phyloP scores from a whole-genome alignment of 2,329 filamentous ascomycete genomes.

The Penicillium freii region DNA sequence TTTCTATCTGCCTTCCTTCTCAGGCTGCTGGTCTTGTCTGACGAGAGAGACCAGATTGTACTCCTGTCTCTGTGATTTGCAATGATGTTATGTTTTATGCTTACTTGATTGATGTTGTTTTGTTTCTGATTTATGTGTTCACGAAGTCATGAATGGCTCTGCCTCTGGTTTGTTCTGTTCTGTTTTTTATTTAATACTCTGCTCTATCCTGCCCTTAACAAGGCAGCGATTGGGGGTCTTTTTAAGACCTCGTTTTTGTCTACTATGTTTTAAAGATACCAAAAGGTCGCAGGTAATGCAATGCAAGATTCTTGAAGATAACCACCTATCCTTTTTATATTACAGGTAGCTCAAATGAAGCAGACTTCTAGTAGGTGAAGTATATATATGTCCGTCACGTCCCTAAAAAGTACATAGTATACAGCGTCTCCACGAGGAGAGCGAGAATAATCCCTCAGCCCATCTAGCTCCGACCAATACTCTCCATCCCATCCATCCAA shows the following conservation, averaged over 20 bases:
- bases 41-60: conserved; percentile 1
- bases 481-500: conserved; percentile 77
- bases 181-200: background rate
- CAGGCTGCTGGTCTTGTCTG: conserved; percentile 16
- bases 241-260: background rate
- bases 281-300: background rate
- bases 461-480: conserved; percentile 50
- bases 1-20: background rate
- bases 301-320: background rate
- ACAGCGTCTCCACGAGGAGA: background rate
- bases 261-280: background rate
- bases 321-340: background rate
- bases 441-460: background rate
- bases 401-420: conserved; percentile 4
- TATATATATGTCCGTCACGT: background rate
- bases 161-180: background rate
- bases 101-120: conserved; percentile 11
- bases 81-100: conserved; percentile 21
- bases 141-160: conserved; percentile 21
- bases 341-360: background rate
- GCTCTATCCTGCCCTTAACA: background rate
- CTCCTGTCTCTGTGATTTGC: conserved; percentile 6
- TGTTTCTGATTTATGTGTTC: conserved; percentile 17
- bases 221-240: background rate
- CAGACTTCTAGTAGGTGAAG: background rate